A percentile compares a stretch with the other conserved stretches of the same genome.
Evolutionary conservation across 305 asterid genomes (phyloP).

Genomic region (Fraxinus velutina): DNA sequence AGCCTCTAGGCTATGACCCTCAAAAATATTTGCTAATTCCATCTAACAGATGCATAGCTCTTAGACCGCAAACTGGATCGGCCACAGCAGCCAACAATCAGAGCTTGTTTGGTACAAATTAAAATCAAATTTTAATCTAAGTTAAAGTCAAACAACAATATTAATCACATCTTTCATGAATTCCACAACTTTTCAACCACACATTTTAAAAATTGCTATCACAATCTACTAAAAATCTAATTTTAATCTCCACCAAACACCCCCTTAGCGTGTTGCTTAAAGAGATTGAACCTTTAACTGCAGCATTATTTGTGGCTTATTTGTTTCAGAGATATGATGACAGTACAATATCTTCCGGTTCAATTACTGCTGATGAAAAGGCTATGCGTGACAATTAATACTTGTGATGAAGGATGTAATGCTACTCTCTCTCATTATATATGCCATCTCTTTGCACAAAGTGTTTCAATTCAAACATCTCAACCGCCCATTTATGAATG

Average conservation of each 20-base stretch:
- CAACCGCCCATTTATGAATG: not conserved
- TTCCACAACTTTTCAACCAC: too few species aligned
- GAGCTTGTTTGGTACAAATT: not conserved
- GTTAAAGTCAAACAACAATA: too few species aligned
- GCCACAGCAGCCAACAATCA: constrained; percentile 73
- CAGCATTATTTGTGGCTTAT: constrained; percentile 67
- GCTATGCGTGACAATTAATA: constrained; percentile 33
- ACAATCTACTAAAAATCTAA: too few species aligned
- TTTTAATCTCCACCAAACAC: too few species aligned
- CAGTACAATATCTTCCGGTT: constrained; percentile 43
- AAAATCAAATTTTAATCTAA: too few species aligned
- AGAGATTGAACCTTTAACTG: constrained; percentile 61
- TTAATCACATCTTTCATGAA: too few species aligned
- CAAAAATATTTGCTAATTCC: too few species aligned
- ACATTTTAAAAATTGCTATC: too few species aligned
- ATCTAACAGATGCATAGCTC: too few species aligned
- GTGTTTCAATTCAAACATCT: not conserved
- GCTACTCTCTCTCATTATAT: not conserved
- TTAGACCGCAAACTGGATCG: constrained; percentile 43
- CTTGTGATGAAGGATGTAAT: not conserved
- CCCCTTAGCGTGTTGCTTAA: constrained; percentile 26
- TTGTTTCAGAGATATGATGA: constrained; percentile 77
- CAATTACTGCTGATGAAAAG: constrained; percentile 47
- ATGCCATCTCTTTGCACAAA: not conserved
- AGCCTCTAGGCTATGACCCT: too few species aligned